Conservation (phyloP, 805 yeast genomes). For the Jamesozyma spencerorum region DNA sequence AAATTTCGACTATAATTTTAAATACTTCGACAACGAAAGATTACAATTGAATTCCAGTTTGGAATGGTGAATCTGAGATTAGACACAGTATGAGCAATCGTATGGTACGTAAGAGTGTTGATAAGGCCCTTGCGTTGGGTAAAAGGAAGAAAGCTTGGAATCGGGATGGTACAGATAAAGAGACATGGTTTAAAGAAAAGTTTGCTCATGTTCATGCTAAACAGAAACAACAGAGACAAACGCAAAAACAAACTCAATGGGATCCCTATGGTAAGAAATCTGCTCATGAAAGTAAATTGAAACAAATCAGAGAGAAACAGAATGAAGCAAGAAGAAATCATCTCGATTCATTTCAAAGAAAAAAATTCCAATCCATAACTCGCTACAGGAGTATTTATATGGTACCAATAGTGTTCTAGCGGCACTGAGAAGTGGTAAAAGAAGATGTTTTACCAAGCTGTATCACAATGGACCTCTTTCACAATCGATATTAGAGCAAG, state of each 20-base stretch:
- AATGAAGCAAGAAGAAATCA: conserved; percentile 9
- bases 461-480: conserved; percentile 25
- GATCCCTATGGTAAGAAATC: conserved; percentile 10
- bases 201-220: conserved; percentile 60
- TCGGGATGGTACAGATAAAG: conserved; percentile 49
- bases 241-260: conserved; percentile 10
- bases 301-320: conserved; percentile 1
- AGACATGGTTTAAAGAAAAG: conserved; percentile 49
- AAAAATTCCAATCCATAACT: conserved; percentile 26
- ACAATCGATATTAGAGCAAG: conserved; percentile 27
- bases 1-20: too few species aligned
- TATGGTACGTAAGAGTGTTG: not conserved
- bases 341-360: conserved; percentile 10
- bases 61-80: not conserved
- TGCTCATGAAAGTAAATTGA: not conserved
- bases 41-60: too few species aligned
- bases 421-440: conserved; percentile 48
- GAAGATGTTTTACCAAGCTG: conserved; percentile 45
- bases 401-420: conserved; percentile 72
- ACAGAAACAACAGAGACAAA: conserved; percentile 16
- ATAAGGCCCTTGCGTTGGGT: too few species aligned
- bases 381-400: conserved; percentile 57
- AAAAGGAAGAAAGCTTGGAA: conserved; percentile 54
- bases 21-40: too few species aligned
- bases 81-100: not conserved